Evolutionary conservation across 345 rosid species (phyloP).

Genomic region (Viola odorata): DNA sequence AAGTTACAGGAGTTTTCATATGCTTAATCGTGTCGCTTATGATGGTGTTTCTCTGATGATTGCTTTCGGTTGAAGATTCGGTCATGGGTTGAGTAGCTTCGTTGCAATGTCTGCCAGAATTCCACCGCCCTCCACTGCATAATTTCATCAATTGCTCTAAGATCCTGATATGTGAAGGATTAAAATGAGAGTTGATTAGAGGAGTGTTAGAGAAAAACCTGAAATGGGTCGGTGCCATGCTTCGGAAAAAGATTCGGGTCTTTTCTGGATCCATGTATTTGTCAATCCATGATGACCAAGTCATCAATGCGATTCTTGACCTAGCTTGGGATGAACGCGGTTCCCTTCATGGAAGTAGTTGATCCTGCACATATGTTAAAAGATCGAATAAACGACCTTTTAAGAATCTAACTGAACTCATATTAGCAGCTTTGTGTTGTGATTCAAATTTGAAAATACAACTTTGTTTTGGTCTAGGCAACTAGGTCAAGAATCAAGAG

Average conservation of each 20-base stretch:
- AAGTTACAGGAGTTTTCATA: slow-evolving; percentile 67
- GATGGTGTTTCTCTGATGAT: slow-evolving; percentile 45
- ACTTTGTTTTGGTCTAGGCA: too few relatives aligned
- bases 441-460: too few relatives aligned
- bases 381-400: too few relatives aligned
- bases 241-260: slow-evolving; percentile 79
- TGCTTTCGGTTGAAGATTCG: slow-evolving; percentile 20
- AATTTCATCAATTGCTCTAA: slow-evolving; percentile 4
- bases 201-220: slow-evolving; percentile 40
- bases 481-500: not conserved
- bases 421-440: too few relatives aligned
- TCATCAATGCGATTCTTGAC: slow-evolving; percentile 64
- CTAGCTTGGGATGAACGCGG: slow-evolving; percentile 64
- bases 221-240: slow-evolving; percentile 81
- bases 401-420: too few relatives aligned
- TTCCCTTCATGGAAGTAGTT: slow-evolving; percentile 90
- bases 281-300: slow-evolving; percentile 94
- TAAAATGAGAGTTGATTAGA: not conserved
- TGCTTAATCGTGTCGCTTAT: slow-evolving; percentile 45
- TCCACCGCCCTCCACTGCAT: slow-evolving; percentile 79
- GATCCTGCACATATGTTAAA: slow-evolving; percentile 39
- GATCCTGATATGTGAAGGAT: not conserved
- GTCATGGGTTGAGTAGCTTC: slow-evolving; percentile 60
- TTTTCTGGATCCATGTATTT: slow-evolving; percentile 50
- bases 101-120: slow-evolving; percentile 76